phyloP scores from a whole-genome alignment of 352 stramenopile genomes.

The Pythium chondricola region DNA sequence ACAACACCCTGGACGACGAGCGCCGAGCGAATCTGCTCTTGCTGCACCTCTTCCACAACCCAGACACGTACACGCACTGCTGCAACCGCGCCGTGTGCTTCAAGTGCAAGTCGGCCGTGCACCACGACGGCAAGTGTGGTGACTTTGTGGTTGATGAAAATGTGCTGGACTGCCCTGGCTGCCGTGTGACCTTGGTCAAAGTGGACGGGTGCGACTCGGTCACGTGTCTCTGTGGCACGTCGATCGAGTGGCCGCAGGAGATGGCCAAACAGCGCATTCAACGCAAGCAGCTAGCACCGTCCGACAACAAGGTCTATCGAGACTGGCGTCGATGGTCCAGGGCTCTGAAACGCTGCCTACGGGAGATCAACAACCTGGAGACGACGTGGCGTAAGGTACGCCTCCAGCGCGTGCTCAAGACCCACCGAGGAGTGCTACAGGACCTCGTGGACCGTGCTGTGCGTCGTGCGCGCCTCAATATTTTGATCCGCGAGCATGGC shows the following conservation, averaged over 20 bases:
- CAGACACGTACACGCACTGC: slow-evolving; percentile 40
- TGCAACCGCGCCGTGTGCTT: slow-evolving; percentile 43
- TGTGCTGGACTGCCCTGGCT: slow-evolving; percentile 46
- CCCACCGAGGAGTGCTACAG: slow-evolving; percentile 27
- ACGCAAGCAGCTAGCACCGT: slow-evolving; percentile 35
- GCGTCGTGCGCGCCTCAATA: slow-evolving; percentile 18
- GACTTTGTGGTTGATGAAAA: slow-evolving; percentile 51
- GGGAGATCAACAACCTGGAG: slow-evolving; percentile 24
- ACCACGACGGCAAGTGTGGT: slow-evolving; percentile 39
- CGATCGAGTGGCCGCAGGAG: slow-evolving; percentile 45
- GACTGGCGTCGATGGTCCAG: slow-evolving; percentile 29
- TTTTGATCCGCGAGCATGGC: slow-evolving; percentile 17
- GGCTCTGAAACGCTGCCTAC: slow-evolving; percentile 13
- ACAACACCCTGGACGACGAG: slow-evolving; percentile 44
- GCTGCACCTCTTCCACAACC: slow-evolving; percentile 34
- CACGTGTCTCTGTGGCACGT: slow-evolving; percentile 40
- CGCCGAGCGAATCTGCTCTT: slow-evolving; percentile 44
- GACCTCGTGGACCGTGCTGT: slow-evolving; percentile 21
- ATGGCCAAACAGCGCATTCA: slow-evolving; percentile 42
- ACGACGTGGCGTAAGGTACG: slow-evolving; percentile 26
- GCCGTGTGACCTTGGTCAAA: slow-evolving; percentile 53
- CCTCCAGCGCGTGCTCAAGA: slow-evolving; percentile 24
- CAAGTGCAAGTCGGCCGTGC: slow-evolving; percentile 47
- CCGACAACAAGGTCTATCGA: slow-evolving; percentile 19
- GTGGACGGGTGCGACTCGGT: slow-evolving; percentile 54